These are phyloP conservation scores for Fusarium sp. DNA, from an alignment of 2,329 filamentous ascomycete species.

Conservation along the genomic window DNA sequence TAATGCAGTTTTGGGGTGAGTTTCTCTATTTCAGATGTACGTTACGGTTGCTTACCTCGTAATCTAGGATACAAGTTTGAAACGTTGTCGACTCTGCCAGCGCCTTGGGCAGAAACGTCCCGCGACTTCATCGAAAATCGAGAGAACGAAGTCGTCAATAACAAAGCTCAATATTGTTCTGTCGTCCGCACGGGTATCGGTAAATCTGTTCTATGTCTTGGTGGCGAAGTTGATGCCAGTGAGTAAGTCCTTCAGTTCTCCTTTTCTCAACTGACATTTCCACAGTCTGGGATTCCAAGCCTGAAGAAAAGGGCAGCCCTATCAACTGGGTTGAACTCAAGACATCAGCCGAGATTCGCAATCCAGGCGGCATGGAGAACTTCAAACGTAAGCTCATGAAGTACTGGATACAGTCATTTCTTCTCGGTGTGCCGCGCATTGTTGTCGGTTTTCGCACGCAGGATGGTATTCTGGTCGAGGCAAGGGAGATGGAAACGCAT, in stretches of 20 bases:
- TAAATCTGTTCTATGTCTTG: conserved; percentile 77
- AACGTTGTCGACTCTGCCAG: conserved; percentile 79
- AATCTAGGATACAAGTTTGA: conserved; percentile 93
- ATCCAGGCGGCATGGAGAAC: conserved; percentile 73
- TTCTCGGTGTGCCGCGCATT: conserved; percentile 91
- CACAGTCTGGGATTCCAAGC: conserved; percentile 85
- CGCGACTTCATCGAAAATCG: conserved; percentile 83
- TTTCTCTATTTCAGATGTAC: neutral
- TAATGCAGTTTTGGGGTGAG: conserved; percentile 93
- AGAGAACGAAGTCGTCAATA: conserved; percentile 78
- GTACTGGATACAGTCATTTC: conserved; percentile 96
- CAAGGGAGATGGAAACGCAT: conserved; percentile 84
- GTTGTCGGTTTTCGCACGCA: conserved; percentile 86
- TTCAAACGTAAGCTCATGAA: conserved; percentile 93
- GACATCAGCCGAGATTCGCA: conserved; percentile 79
- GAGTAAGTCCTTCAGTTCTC: conserved; percentile 43
- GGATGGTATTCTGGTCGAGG: conserved; percentile 74
- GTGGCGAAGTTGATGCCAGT: conserved; percentile 94
- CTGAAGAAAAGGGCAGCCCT: conserved; percentile 69
- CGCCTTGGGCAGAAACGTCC: conserved; percentile 76
- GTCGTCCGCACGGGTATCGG: conserved; percentile 91
- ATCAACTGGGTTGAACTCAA: conserved; percentile 97
- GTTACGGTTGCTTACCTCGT: neutral
- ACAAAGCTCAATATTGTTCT: conserved; percentile 95
- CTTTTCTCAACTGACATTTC: neutral